Base-by-base conservation (phyloP, 163 green algal genomes). In the Scenedesmus sp. region DNA sequence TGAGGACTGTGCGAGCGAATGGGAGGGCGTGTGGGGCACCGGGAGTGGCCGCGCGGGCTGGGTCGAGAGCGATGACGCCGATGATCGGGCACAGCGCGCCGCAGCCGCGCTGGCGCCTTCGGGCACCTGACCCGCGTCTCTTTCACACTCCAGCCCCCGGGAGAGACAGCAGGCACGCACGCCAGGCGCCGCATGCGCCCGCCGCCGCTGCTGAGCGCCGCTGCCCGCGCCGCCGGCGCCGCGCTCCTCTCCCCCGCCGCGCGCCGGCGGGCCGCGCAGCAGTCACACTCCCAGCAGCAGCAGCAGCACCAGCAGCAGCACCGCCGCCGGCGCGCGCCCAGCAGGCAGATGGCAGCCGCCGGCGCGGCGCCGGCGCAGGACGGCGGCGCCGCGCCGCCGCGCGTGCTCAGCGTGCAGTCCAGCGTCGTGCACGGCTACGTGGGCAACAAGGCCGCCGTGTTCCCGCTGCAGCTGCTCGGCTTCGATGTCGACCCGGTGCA, bases 401-500 rank as follows among this genome's bases (percentile, higher is more conserved):
- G 74, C n/a, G 48, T 74, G 34, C 44, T 81, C 44, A 62, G 33
- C 20, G 54, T 81, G 51, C 74, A 81, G 64, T 81, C 74, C 4
- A 66, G 50, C 34, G 74, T 81, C 10, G 74, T 81, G 29, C 60
- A 71, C 17, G 71, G 71, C 28, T 83, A 83, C n/a, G 75, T 83
- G 84, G 94, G 94, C 31, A 97, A 97, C 85, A 96, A 97, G 67
- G 93, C 86, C 20, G 94, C 94, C 0, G 90, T 98, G 6, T 93
- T 99, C n/a, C 90, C 94, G 1, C 78, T 99, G n/a, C 94, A 99
- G 78, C 74, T 97, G n/a, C 88, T 97, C 18, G 92, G 92, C 0
- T 89, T 97, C 31, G 93, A 97, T 36, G 78, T 84, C 14, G 78
- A 84, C 60, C 78, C 78, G 24, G 34, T 84, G 0, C n/a, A 56